Base-by-base conservation (phyloP, 441 rosid genomes). In the Isatis lusitanica region DNA sequence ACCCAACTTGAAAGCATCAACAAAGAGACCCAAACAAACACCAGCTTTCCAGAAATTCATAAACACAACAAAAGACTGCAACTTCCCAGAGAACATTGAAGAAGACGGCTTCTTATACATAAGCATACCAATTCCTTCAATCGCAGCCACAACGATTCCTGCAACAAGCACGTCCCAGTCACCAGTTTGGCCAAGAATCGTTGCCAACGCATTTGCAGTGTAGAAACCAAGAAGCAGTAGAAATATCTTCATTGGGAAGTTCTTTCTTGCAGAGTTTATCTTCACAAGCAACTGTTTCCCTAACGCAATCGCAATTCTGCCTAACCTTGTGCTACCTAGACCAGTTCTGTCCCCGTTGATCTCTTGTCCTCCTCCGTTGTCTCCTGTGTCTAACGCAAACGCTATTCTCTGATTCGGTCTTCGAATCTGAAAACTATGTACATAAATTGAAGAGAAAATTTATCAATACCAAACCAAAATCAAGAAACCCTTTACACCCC, bases 21-120 rank as follows among this genome's bases (percentile, higher is more conserved):
- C 98, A 76, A 91, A 93, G 75, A 92, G 98, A 43, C 99, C 98
- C 76, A 95, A 83, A 83, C 97, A 91, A 63, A 93, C 90, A 52
- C 98, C 98, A 0, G 98, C 96, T 87, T 93, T 95, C 99, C 97
- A 92, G 75, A 85, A 94, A 78, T 94, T 94, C 83, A 92, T 71
- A 89, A 94, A 80, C 18, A 76, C 85, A 68, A 94, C 92, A 79
- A 92, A 86, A 26, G 92, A 86, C 78, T 86, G 87, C 46, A 92
- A 70, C 80, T 92, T 89, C 28, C 87, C 83, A 1, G 82, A 77
- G 2, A 85, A 67, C 59, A 77, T 30, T 57, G 87, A 80, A 43
- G 88, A 58, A 60, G 87, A 82, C 4, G 89, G 67, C n/a, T 84
- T 85, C 84, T 69, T 90, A 74, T 90, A 92, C 89, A 88, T 82